Base-by-base conservation (phyloP, 331 rosid species). In the Erythrophleum ivorense region DNA sequence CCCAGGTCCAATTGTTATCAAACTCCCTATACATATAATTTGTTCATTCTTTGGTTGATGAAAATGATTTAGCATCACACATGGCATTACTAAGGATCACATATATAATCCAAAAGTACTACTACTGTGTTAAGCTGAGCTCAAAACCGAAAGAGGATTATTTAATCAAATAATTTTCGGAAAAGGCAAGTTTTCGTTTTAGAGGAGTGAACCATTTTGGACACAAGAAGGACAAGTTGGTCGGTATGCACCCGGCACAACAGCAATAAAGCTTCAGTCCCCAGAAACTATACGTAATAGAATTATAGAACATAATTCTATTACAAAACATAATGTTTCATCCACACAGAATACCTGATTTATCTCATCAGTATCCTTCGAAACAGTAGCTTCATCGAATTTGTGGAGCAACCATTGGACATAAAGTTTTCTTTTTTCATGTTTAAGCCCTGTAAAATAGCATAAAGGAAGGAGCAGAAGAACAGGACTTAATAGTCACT, bases 181-280 rank as follows among this genome's bases (percentile, higher is more conserved):
- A 36, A 65, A 84, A 76, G 78, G 77, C 46, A 53, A 53, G 34
- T 53, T 71, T 24, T 76, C 75, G 63, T 57, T 62, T 76, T 60
- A 52, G 75, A 60, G 64, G 62, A 80, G 76, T 76, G 87, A 77
- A 54, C 76, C 84, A 64, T 60, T 63, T 55, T 7, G 58, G 77
- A 80, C 76, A 45, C 16, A 64, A 60, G 45, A 34, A 24, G 41
- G 85, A 64, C 82, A 80, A 63, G 62, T 73, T 77, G 82, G 80
- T 85, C 88, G 80, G 69, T 71, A 58, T 71, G 82, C 43, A 85
- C 40, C 75, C 71, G 36, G 18, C 79, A 76, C 34, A 49, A 24
- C 52, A 46, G 33, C 73, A 57, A 66, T 1, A 73, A 67, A 19
- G 53, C 73, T 41, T 41, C 73, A 41, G 12, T 67, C 18, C 73